These are phyloP conservation scores for barrel medic (Medicago truncatula) DNA, from an alignment of 306 rosid genomes.

Conservation along the genomic window MtrunA17r5.0-ANR NC_053048.1:50498001-50498500, in stretches of 20 bases:
- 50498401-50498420: slow-evolving; percentile 56
- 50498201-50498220: too few relatives aligned
- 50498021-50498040: slow-evolving; percentile 48
- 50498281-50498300: slow-evolving; percentile 28
- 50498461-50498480: slow-evolving; percentile 54
- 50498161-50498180: not conserved
- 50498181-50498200: too few relatives aligned
- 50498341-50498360: slow-evolving; percentile 48
- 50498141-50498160: too few relatives aligned
- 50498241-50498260: too few relatives aligned
- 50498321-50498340: slow-evolving; percentile 48
- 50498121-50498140: too few relatives aligned
- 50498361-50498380: slow-evolving; percentile 52
- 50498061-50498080: not conserved
- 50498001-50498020: slow-evolving; percentile 54
- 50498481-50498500: slow-evolving; percentile 57
- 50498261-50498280: not conserved
- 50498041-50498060: slow-evolving; percentile 29
- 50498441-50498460: slow-evolving; percentile 54
- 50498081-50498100: slow-evolving; percentile 14
- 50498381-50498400: slow-evolving; percentile 49
- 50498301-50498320: slow-evolving; percentile 55
- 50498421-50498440: slow-evolving; percentile 55
- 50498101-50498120: too few relatives aligned
- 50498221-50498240: too few relatives aligned